Percentiles rank a stretch among this genome's conserved stretches.
Evolutionary conservation across 139 green algal genomes (phyloP).

Genomic region (Picochlorum sp.): DNA sequence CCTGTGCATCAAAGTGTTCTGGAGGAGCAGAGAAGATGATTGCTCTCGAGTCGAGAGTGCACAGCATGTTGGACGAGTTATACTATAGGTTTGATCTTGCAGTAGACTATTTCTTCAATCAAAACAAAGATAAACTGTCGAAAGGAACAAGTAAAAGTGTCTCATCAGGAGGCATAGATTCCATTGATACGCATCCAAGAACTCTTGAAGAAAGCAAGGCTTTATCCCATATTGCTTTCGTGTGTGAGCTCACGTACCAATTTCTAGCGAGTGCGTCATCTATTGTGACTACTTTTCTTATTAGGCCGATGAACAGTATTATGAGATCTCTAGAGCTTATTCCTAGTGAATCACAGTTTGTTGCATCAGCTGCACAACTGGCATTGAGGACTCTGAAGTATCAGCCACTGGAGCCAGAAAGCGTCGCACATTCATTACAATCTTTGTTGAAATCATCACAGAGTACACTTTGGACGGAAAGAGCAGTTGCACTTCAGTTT

Average conservation of each 20-base stretch:
- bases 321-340: constrained; percentile 58
- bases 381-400: constrained; percentile 60
- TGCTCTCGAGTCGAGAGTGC: too few relatives aligned
- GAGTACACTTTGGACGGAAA: constrained; percentile 52
- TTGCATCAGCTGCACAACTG: constrained; percentile 40
- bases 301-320: constrained; percentile 52
- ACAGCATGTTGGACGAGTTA: neutral
- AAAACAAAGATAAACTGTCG: neutral
- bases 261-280: neutral
- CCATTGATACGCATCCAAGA: neutral
- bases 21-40: too few relatives aligned
- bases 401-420: constrained; percentile 34
- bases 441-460: constrained; percentile 1
- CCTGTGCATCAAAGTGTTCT: too few relatives aligned
- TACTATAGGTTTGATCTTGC: neutral
- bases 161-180: neutral
- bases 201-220: neutral
- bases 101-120: neutral
- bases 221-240: neutral
- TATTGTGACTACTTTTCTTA: constrained; percentile 27
- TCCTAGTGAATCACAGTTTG: constrained; percentile 57
- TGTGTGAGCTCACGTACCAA: neutral
- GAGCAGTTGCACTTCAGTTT: constrained; percentile 58
- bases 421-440: constrained; percentile 19
- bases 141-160: too few relatives aligned